These are phyloP conservation scores for Gossypium ekmanianum DNA, from an alignment of 345 rosid species.

Conservation along the genomic window DNA sequence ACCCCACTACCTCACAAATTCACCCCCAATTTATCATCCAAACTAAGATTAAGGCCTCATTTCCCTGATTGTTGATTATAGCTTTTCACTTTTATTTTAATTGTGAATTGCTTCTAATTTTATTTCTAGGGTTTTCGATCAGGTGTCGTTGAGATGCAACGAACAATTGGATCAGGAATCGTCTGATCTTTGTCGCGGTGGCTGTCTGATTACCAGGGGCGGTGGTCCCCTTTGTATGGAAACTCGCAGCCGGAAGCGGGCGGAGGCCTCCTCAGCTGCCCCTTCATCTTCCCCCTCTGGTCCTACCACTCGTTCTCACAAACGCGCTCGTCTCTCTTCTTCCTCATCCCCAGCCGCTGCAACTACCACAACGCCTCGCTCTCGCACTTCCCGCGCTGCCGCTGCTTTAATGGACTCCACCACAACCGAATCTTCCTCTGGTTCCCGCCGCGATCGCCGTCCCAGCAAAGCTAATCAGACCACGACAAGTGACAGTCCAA, in stretches of 20 bases:
- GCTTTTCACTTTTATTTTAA: background rate
- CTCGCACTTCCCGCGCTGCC: constrained; percentile 41
- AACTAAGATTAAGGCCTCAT: background rate
- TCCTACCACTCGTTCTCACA: constrained; percentile 74
- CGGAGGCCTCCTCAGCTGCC: constrained; percentile 99
- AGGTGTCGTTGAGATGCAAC: constrained; percentile 40
- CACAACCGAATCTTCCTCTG: constrained; percentile 63
- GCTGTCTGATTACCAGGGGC: constrained; percentile 37
- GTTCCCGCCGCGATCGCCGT: constrained; percentile 72
- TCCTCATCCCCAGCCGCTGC: constrained; percentile 30
- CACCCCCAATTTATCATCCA: background rate
- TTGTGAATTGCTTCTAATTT: background rate
- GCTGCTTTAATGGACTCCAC: constrained; percentile 69
- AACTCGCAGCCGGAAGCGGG: constrained; percentile 99
- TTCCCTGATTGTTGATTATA: background rate
- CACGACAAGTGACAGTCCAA: constrained; percentile 27
- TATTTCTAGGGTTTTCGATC: constrained; percentile 18
- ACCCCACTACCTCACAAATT: background rate
- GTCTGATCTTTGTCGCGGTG: constrained; percentile 41
- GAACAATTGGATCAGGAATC: constrained; percentile 42
- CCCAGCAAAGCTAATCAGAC: constrained; percentile 24
- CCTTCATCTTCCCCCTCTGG: constrained; percentile 63
- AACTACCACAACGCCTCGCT: constrained; percentile 33
- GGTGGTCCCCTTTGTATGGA: constrained; percentile 90
- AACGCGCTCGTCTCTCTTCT: constrained; percentile 61